Base-by-base conservation (phyloP, 2,329 filamentous ascomycete genomes). In the Aspergillus alliaceus region DNA sequence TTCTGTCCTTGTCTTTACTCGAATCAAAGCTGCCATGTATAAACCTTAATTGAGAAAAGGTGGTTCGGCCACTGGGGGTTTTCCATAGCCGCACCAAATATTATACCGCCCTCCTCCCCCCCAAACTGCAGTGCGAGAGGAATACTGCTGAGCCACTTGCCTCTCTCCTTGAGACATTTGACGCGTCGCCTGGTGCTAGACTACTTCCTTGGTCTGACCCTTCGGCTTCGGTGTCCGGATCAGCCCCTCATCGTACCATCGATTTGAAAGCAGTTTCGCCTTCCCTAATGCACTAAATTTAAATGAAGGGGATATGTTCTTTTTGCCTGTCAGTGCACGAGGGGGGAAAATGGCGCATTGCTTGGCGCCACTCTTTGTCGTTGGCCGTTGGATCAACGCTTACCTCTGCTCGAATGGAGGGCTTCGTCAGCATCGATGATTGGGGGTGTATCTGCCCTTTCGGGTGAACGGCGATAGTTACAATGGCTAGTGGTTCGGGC, bases 401-500 rank as follows among this genome's bases (percentile, higher is more conserved):
- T 44, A 53, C 39, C 20, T 34, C 12, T 53, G 40, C 34, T 31
- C 7, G 31, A 48, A 42, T n/a, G 39, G 39, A 24, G 39, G 20
- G 39, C 14, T 12, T 40, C 37, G 40, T 27, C 24, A 46, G 12
- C 39, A 48, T 56, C 27, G 42, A 32, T 48, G 49, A 50, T 29
- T 39, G 29, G 44, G 12, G 32, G 31, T 29, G 5, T 29, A 29
- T 32, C 11, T 22, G 25, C 32, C 32, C 15, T 15, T 34, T 32
- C 48, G 54, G 51, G 32, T 27, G 39, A 39, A 46, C 49, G 54
- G 32, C 54, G 49, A 48, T 40, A 29, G 24, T 35, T 37, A 32
- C 49, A 47, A 32, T 51, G 15, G 54, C 48, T 61, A 54, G 57
- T 46, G 15, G 49, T 44, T 61, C 59, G 57, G 59, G 53, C 55